A percentile compares a stretch with the other conserved stretches of the same genome.
phyloP scores from a whole-genome alignment of 2,329 filamentous ascomycete species.

The Colletotrichum karsti region DNA sequence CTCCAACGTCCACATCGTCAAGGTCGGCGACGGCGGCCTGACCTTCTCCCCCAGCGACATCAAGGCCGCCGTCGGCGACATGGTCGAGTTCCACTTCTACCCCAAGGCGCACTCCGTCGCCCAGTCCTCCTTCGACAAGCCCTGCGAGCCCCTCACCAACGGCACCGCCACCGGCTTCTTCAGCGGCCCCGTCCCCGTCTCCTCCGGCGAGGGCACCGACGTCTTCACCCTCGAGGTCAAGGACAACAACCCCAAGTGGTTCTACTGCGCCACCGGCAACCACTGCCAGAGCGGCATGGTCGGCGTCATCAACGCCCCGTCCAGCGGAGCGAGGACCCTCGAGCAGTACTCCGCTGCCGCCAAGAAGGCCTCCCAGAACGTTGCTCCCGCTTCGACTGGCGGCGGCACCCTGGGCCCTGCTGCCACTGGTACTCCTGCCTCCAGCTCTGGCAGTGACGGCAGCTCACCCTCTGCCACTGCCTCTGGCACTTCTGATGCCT shows the following conservation, averaged over 20 bases:
- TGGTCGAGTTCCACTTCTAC: conserved; percentile 54
- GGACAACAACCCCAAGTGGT: conserved; percentile 67
- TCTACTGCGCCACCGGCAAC: conserved; percentile 66
- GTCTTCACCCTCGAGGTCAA: conserved; percentile 35
- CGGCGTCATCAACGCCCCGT: conserved; percentile 46
- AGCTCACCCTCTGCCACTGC: not conserved
- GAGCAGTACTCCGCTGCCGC: conserved; percentile 14
- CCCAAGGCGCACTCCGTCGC: conserved; percentile 68
- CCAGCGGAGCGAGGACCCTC: conserved; percentile 5
- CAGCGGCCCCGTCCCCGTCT: conserved; percentile 51
- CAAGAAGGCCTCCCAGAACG: conserved; percentile 19
- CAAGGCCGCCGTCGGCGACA: conserved; percentile 57
- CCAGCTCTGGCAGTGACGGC: not conserved
- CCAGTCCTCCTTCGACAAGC: conserved; percentile 66
- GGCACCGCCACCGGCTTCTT: conserved; percentile 52
- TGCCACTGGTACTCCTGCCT: not conserved
- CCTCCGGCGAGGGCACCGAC: conserved; percentile 30
- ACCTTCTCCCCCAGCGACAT: conserved; percentile 61
- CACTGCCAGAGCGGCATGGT: conserved; percentile 72
- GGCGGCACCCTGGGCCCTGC: conserved; percentile 25
- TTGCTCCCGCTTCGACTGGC: conserved; percentile 18
- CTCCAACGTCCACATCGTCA: conserved; percentile 27
- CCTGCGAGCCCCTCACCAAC: conserved; percentile 62
- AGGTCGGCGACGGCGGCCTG: conserved; percentile 43
- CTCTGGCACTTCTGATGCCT: not conserved